These are phyloP conservation scores for Ustanciosporium gigantosporum DNA, from an alignment of 1,284 basidiomycete species.

Conservation along the genomic window DNA sequence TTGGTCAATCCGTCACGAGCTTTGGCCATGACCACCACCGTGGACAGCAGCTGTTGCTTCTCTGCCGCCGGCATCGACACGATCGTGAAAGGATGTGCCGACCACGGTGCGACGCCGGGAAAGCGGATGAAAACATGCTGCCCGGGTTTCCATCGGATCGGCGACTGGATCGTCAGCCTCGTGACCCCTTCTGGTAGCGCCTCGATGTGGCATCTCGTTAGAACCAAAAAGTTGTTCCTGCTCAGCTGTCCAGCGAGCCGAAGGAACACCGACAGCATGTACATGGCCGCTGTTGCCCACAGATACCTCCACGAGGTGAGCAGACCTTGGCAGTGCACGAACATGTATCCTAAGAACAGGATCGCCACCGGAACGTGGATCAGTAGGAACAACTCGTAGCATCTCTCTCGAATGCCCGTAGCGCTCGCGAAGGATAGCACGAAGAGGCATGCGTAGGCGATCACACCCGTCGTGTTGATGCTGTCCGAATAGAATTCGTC, in stretches of 20 bases:
- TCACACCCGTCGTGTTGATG: conserved; percentile 47
- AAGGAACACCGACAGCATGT: conserved; percentile 38
- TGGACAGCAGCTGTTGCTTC: conserved; percentile 22
- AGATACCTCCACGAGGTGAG: conserved; percentile 39
- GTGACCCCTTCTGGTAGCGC: conserved; percentile 26
- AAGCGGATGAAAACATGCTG: conserved; percentile 56
- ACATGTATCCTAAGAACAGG: conserved; percentile 49
- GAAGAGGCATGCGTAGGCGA: conserved; percentile 40
- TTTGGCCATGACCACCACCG: conserved; percentile 36
- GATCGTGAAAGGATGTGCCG: conserved; percentile 56
- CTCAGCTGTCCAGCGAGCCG: conserved; percentile 17
- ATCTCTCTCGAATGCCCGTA: conserved; percentile 40
- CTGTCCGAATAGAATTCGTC: conserved; percentile 29
- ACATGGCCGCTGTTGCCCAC: conserved; percentile 38
- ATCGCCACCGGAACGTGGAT: conserved; percentile 46
- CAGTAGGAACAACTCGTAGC: conserved; percentile 56
- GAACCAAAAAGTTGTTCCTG: conserved; percentile 25
- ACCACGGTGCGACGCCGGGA: conserved; percentile 32
- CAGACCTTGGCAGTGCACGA: conserved; percentile 39
- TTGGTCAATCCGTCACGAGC: conserved; percentile 35
- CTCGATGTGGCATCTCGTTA: conserved; percentile 16
- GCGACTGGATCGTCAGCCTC: conserved; percentile 39
- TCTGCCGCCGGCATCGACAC: conserved; percentile 39
- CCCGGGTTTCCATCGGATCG: conserved; percentile 47
- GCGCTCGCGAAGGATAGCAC: conserved; percentile 44